These are phyloP conservation scores for Trichophyton benhamiae DNA, from an alignment of 2,329 filamentous ascomycete species.

Conservation along the genomic window DNA sequence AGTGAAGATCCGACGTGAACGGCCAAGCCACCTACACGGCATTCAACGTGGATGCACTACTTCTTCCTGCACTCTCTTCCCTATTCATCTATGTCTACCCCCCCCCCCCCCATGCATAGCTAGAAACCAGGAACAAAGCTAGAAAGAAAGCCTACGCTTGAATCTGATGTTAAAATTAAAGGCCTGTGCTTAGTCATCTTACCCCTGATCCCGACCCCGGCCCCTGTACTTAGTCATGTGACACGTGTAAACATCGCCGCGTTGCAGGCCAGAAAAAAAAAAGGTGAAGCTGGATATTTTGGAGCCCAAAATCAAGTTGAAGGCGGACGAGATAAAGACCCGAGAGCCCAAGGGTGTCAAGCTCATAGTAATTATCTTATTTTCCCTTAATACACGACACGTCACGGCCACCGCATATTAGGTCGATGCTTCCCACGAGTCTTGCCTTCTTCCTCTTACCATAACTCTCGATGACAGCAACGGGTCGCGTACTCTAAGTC, in stretches of 20 bases:
- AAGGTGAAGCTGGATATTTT: conserved; percentile 3
- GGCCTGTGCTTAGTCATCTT: not conserved
- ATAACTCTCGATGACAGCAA: conserved; percentile 23
- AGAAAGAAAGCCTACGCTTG: not conserved
- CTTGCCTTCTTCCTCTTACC: conserved; percentile 7
- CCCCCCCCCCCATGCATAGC: too few species aligned
- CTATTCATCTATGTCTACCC: too few species aligned
- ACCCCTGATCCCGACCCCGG: not conserved
- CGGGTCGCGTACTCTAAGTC: conserved; percentile 16
- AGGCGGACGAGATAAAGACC: not conserved
- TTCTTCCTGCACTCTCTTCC: not conserved
- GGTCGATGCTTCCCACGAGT: conserved; percentile 13
- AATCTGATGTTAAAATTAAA: not conserved
- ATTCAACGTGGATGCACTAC: too few species aligned
- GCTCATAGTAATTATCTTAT: not conserved
- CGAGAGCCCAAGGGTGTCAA: not conserved
- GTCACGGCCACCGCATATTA: conserved; percentile 11
- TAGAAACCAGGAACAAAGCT: too few species aligned
- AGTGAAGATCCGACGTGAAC: not conserved
- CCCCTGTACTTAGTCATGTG: conserved; percentile 6
- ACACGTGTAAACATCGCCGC: conserved; percentile 14
- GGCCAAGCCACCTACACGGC: too few species aligned
- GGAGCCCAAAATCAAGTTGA: not conserved
- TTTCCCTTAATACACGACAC: not conserved
- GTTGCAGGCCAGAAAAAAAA: conserved; percentile 12